Evolutionary conservation across 495 filamentous ascomycete genomes (phyloP).

Genomic region (Xylaria nigripes): DNA sequence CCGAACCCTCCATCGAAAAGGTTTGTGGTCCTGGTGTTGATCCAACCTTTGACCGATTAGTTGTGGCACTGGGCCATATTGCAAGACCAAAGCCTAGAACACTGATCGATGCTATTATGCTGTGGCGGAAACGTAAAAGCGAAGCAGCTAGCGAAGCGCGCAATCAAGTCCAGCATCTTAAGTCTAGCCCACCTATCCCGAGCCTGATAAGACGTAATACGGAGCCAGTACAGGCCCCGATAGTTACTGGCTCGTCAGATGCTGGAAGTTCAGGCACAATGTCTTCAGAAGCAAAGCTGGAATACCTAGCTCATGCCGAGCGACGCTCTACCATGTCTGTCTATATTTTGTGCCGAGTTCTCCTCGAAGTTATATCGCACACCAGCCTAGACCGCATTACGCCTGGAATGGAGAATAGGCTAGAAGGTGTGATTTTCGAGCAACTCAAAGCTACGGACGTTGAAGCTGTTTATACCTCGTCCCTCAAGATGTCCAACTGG

Average conservation of each 20-base stretch:
- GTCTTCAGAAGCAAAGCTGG: constrained; percentile 52
- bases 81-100: constrained; percentile 87
- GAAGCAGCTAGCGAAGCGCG: constrained; percentile 65
- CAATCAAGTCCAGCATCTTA: constrained; percentile 54
- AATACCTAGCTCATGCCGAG: constrained; percentile 67
- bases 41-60: constrained; percentile 87
- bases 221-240: constrained; percentile 35
- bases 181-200: constrained; percentile 20
- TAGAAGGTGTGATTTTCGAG: constrained; percentile 90
- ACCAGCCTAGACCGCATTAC: constrained; percentile 76
- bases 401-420: constrained; percentile 75
- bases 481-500: constrained; percentile 87
- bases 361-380: constrained; percentile 89
- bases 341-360: constrained; percentile 85
- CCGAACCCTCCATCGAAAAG: constrained; percentile 71
- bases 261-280: constrained; percentile 10
- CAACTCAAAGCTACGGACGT: constrained; percentile 83
- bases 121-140: constrained; percentile 91
- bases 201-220: constrained; percentile 41
- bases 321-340: constrained; percentile 85
- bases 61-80: constrained; percentile 87
- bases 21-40: constrained; percentile 88
- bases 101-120: constrained; percentile 94
- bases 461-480: constrained; percentile 67
- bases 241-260: constrained; percentile 17